Conservation (phyloP, 345 rosid genomes). For the Gynandropsis gynandra region DNA sequence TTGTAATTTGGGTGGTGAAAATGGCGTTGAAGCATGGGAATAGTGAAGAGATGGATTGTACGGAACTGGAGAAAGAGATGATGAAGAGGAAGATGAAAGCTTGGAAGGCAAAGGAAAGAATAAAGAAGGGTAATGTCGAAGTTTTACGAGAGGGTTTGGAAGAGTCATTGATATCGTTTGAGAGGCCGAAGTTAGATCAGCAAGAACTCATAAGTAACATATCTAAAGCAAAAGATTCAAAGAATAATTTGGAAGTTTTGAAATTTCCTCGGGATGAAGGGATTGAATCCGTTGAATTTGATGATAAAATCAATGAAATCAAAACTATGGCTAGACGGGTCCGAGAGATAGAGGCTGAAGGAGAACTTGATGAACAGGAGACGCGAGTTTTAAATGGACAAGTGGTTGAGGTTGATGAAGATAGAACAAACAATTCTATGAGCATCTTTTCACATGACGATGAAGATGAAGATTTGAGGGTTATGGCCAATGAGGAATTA, state of each 20-base stretch:
- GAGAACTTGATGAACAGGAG: slow-evolving; percentile 34
- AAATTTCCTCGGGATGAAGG: slow-evolving; percentile 32
- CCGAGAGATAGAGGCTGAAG: slow-evolving; percentile 40
- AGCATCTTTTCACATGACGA: slow-evolving; percentile 17
- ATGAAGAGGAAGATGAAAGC: slow-evolving; percentile 72
- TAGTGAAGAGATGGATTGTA: slow-evolving; percentile 32
- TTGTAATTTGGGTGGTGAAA: slow-evolving; percentile 48
- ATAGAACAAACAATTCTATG: slow-evolving; percentile 18
- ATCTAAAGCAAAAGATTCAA: slow-evolving; percentile 34
- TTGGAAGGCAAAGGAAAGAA: slow-evolving; percentile 45
- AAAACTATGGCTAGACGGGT: slow-evolving; percentile 50
- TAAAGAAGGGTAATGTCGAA: slow-evolving; percentile 44
- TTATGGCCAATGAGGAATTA: slow-evolving; percentile 10
- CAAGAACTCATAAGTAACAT: slow-evolving; percentile 43
- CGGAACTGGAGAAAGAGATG: slow-evolving; percentile 78
- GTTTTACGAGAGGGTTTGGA: slow-evolving; percentile 39
- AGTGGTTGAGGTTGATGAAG: slow-evolving; percentile 14
- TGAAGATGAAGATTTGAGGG: slow-evolving; percentile 19
- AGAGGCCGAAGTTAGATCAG: slow-evolving; percentile 60
- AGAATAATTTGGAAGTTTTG: slow-evolving; percentile 24
- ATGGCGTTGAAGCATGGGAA: slow-evolving; percentile 31
- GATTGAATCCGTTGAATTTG: slow-evolving; percentile 25
- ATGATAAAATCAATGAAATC: slow-evolving; percentile 41
- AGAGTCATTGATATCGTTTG: slow-evolving; percentile 21
- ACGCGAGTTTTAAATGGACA: slow-evolving; percentile 17